Evolutionary conservation across 2,329 filamentous ascomycete genomes (phyloP).

Genomic region (Apiospora koreana): DNA sequence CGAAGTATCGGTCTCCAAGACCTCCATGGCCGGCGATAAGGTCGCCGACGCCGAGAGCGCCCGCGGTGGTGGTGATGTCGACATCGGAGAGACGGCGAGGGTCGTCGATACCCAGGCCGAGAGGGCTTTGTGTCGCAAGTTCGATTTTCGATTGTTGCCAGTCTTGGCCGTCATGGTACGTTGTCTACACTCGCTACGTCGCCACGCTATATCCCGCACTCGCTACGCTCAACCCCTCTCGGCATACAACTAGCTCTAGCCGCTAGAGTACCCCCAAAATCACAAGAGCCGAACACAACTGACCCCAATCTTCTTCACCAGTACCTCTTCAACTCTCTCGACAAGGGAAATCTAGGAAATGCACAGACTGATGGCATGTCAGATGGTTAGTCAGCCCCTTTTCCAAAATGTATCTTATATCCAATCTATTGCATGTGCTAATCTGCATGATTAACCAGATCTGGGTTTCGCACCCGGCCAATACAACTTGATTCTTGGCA

Average conservation of each 20-base stretch:
- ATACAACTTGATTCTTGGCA: slow-evolving; percentile 69
- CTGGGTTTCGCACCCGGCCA: slow-evolving; percentile 62
- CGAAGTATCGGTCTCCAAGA: background rate
- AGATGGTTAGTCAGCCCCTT: slow-evolving; percentile 17
- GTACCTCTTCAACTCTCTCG: slow-evolving; percentile 48
- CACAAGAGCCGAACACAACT: background rate
- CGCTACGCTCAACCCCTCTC: background rate
- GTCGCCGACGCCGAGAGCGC: slow-evolving; percentile 25
- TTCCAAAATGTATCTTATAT: background rate
- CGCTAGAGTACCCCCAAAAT: background rate
- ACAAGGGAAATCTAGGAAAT: slow-evolving; percentile 56
- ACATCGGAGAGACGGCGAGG: slow-evolving; percentile 34
- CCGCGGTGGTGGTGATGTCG: slow-evolving; percentile 22
- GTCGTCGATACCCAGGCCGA: slow-evolving; percentile 47
- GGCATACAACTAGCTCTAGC: background rate
- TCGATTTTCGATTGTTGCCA: slow-evolving; percentile 55
- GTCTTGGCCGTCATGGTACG: slow-evolving; percentile 54
- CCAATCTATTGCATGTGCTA: background rate
- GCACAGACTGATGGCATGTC: slow-evolving; percentile 56
- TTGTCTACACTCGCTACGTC: background rate
- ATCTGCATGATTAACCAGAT: slow-evolving; percentile 33
- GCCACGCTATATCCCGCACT: background rate
- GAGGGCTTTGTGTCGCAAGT: slow-evolving; percentile 52
- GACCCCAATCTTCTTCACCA: slow-evolving; percentile 4
- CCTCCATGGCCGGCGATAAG: background rate